A percentile compares a stretch with the other conserved stretches of the same genome.
Conservation (phyloP, 345 rosid genomes). For the Firmiana major region DNA sequence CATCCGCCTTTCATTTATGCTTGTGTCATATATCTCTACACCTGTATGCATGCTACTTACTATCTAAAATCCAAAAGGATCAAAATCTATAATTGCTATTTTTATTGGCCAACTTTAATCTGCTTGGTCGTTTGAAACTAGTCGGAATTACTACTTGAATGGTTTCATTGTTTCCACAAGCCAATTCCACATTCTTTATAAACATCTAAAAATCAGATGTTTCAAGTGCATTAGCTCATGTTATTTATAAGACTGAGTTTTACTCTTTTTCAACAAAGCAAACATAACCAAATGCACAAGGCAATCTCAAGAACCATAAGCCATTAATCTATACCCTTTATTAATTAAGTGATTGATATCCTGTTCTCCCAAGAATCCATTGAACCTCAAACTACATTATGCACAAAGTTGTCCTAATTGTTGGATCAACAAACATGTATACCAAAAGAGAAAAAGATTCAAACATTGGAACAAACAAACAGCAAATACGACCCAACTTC, state of each 20-base stretch:
- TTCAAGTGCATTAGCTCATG: not conserved
- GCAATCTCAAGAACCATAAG: not conserved
- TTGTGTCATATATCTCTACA: too few relatives aligned
- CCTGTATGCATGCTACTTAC: too few relatives aligned
- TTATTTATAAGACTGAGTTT: too few relatives aligned
- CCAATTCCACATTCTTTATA: not conserved
- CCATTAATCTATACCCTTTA: not conserved
- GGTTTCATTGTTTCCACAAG: not conserved
- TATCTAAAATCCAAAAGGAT: not conserved
- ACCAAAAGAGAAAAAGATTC: not conserved
- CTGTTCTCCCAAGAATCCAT: not conserved
- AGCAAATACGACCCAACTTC: not conserved
- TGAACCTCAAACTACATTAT: not conserved
- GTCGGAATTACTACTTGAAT: not conserved
- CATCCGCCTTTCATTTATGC: too few relatives aligned
- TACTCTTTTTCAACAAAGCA: not conserved
- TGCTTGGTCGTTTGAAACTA: not conserved
- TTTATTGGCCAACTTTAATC: not conserved
- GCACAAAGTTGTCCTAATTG: not conserved
- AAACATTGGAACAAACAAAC: not conserved
- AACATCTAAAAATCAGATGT: not conserved
- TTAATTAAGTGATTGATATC: not conserved
- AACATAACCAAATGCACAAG: not conserved
- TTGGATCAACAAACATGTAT: not conserved
- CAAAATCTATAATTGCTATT: not conserved